Conservation (phyloP, 176 grass and related monocot genomes). For the Thalia dealbata region DNA sequence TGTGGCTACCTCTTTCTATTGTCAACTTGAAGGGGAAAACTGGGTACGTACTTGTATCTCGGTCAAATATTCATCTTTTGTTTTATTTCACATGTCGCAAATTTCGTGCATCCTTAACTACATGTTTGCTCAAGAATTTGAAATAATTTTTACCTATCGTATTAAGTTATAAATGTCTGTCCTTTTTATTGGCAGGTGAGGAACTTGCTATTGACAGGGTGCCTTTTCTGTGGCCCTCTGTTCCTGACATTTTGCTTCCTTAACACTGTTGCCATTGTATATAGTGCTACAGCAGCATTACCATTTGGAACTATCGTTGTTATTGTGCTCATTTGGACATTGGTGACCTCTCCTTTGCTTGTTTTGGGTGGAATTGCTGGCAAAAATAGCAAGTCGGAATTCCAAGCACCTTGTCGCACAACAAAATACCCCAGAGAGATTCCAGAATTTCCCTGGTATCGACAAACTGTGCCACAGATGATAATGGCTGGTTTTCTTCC, state of each 20-base stretch:
- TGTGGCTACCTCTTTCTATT: slow-evolving; percentile 77
- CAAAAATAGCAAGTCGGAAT: slow-evolving; percentile 77
- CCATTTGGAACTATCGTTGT: too few relatives aligned
- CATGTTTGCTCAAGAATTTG: slow-evolving; percentile 27
- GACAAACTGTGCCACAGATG: slow-evolving; percentile 69
- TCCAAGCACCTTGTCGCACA: slow-evolving; percentile 85
- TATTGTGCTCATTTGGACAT: slow-evolving; percentile 75
- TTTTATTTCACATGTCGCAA: too few relatives aligned
- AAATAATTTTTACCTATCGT: slow-evolving; percentile 23
- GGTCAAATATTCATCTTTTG: too few relatives aligned
- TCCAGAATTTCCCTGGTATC: slow-evolving; percentile 73
- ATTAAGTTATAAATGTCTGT: too few relatives aligned
- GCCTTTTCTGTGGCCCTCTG: too few relatives aligned
- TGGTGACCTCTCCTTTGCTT: slow-evolving; percentile 81
- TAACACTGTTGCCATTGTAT: too few relatives aligned
- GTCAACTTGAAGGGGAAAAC: slow-evolving; percentile 75
- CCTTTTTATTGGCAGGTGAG: slow-evolving; percentile 41
- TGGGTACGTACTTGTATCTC: slow-evolving; percentile 46
- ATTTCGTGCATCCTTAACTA: too few relatives aligned
- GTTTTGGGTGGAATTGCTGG: slow-evolving; percentile 94
- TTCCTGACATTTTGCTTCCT: too few relatives aligned
- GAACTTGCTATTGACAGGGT: too few relatives aligned
- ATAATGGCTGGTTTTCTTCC: slow-evolving; percentile 22
- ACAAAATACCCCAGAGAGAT: slow-evolving; percentile 90
- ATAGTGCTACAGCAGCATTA: too few relatives aligned